Conservation (phyloP, 306 rosid genomes). For the Glycine tomentella region DNA sequence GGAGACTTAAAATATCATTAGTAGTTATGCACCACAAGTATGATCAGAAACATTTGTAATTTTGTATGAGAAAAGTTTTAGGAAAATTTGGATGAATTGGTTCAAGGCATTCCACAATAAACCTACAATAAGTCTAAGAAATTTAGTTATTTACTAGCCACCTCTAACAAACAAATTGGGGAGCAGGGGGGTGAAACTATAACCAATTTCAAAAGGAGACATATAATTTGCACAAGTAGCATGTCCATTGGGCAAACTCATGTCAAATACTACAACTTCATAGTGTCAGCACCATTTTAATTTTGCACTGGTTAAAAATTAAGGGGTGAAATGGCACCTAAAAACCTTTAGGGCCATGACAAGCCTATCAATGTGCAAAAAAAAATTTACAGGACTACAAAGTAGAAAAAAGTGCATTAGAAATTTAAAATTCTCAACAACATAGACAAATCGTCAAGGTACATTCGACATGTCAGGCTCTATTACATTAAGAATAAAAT, state of each 20-base stretch:
- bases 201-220: too few relatives aligned
- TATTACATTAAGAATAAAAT: slow-evolving; percentile 5
- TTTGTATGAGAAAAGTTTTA: too few relatives aligned
- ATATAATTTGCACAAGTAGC: slow-evolving; percentile 26
- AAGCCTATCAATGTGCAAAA: slow-evolving; percentile 6
- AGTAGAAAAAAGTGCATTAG: neutral
- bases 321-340: slow-evolving; percentile 17
- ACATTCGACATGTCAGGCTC: slow-evolving; percentile 12
- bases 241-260: neutral
- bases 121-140: too few relatives aligned
- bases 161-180: neutral
- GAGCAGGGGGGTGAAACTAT: neutral
- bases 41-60: too few relatives aligned
- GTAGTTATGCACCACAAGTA: too few relatives aligned
- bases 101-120: too few relatives aligned
- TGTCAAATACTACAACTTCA: slow-evolving; percentile 32
- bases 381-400: slow-evolving; percentile 10
- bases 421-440: slow-evolving; percentile 11
- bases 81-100: too few relatives aligned
- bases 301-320: neutral
- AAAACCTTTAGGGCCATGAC: slow-evolving; percentile 3
- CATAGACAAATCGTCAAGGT: neutral
- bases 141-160: neutral
- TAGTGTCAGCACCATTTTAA: neutral
- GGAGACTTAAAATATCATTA: too few relatives aligned